Evolutionary conservation across 2,329 filamentous ascomycete genomes (phyloP).

Genomic region (Neobulgaria alba): DNA sequence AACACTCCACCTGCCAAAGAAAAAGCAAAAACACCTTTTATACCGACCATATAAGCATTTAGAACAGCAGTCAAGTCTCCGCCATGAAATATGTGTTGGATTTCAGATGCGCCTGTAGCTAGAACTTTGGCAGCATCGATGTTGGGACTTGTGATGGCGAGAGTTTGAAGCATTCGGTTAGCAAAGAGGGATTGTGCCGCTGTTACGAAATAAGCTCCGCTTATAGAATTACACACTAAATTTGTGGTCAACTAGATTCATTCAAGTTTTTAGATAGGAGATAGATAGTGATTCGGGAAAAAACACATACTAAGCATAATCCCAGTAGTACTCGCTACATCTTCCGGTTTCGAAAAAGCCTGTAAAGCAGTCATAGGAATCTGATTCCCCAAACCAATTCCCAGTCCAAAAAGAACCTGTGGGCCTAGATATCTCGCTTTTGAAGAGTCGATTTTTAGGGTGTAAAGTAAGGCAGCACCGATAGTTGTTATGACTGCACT

Average conservation of each 20-base stretch:
- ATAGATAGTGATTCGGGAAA: too few relatives aligned
- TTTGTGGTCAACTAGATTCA: not conserved
- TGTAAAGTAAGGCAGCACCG: slow-evolving; percentile 33
- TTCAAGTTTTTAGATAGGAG: too few relatives aligned
- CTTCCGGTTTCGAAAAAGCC: slow-evolving; percentile 15
- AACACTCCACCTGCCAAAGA: slow-evolving; percentile 5
- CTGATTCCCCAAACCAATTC: slow-evolving; percentile 36
- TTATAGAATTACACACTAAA: slow-evolving; percentile 12
- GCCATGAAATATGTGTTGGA: slow-evolving; percentile 5
- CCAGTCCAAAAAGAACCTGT: slow-evolving; percentile 38
- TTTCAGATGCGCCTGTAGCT: slow-evolving; percentile 7
- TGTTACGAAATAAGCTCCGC: slow-evolving; percentile 14
- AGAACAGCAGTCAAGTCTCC: slow-evolving; percentile 7
- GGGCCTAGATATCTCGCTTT: slow-evolving; percentile 40
- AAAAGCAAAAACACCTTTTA: slow-evolving; percentile 12
- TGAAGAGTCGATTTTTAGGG: slow-evolving; percentile 31
- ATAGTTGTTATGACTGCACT: slow-evolving; percentile 33
- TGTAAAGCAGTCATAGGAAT: slow-evolving; percentile 19
- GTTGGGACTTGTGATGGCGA: slow-evolving; percentile 6
- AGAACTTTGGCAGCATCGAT: slow-evolving; percentile 7
- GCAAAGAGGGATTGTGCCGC: slow-evolving; percentile 18
- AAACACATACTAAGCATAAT: slow-evolving; percentile 13
- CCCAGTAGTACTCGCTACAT: slow-evolving; percentile 19
- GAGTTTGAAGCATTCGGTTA: slow-evolving; percentile 13
- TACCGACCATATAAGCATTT: slow-evolving; percentile 11